Base-by-base conservation (phyloP, 331 rosid genomes). In the Pyrus hybrid region DNA sequence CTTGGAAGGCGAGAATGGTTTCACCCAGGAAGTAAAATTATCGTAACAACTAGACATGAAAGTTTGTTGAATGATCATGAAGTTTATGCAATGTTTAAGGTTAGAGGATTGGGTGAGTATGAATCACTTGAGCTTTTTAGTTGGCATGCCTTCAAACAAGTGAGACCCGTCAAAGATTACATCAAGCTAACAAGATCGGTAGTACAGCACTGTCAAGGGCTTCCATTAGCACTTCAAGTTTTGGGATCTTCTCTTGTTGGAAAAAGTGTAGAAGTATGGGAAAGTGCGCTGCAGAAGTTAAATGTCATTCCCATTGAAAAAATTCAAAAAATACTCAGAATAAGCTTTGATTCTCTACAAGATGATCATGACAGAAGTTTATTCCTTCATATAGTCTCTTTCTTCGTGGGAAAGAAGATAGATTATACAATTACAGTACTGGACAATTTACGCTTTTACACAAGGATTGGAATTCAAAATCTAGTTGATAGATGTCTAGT, bases 401-500 rank as follows among this genome's bases (percentile, higher is more conserved):
- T 64, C 47, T 22, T 65, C 25, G 17, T 28, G 1, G 65, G 64
- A 28, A 13, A 75, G 53, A 2, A 43, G 7, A 49, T 6, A 11
- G 11, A 13, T 49, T 20, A 5, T 13, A 54, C n/a, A 21, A 22
- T 10, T 23, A 47, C 11, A 22, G 7, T 74, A 14, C 20, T 75
- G 7, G 45, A 65, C 28, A 14, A 3, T 4, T 21, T 30, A 1
- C 33, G 23, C 5, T 63, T 45, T 5, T 5, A 22, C 25, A 20
- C 64, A 3, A 13, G 20, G 12, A 51, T 45, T 30, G 79, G 54
- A 64, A 63, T 75, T 49, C 26, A 29, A 49, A 51, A 45, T 29
- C 54, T 75, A 22, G 57, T 49, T 66, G 71, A 75, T 29, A 51
- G 17, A 64, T 75, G 70, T 26, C 65, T 75, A 25, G 49, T 75